Percentiles rank a stretch among this genome's conserved stretches.
phyloP scores from a whole-genome alignment of 345 rosid species.

The Pistacia atlantica region DNA sequence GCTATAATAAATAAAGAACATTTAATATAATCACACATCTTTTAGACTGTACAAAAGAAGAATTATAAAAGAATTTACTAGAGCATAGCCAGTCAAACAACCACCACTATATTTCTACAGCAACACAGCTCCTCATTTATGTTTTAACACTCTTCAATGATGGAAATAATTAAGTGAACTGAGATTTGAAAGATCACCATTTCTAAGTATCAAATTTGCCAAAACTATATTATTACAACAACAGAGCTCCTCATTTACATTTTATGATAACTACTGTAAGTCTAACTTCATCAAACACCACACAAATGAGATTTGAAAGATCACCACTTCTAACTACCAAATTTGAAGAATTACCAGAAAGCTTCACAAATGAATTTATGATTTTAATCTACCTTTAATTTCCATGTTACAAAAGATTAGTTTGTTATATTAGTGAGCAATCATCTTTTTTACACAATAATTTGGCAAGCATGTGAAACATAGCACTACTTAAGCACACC shows the following conservation, averaged over 20 bases:
- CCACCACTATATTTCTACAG: not conserved
- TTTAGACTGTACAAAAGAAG: not conserved
- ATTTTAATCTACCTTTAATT: conserved; percentile 12
- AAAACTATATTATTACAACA: too few species aligned
- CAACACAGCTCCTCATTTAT: not conserved
- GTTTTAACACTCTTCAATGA: conserved; percentile 1
- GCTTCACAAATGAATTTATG: not conserved
- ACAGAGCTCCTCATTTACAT: too few species aligned
- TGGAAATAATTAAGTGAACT: too few species aligned
- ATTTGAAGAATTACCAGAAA: not conserved
- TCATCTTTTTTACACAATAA: not conserved
- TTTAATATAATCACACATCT: not conserved
- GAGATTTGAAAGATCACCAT: not conserved
- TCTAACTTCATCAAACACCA: too few species aligned
- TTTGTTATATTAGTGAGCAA: not conserved
- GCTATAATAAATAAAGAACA: not conserved
- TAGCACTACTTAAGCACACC: not conserved
- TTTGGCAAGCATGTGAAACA: not conserved
- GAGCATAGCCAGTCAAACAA: not conserved
- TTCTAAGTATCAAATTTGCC: not conserved
- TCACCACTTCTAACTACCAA: not conserved
- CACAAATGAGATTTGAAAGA: not conserved
- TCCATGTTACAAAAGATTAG: not conserved
- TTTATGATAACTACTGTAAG: too few species aligned
- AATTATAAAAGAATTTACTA: not conserved